Evolutionary conservation across 140 eudicot genomes (phyloP), one percentile per base, ranked within the genome.

Genomic region (Oenanthe javanica): DNA sequence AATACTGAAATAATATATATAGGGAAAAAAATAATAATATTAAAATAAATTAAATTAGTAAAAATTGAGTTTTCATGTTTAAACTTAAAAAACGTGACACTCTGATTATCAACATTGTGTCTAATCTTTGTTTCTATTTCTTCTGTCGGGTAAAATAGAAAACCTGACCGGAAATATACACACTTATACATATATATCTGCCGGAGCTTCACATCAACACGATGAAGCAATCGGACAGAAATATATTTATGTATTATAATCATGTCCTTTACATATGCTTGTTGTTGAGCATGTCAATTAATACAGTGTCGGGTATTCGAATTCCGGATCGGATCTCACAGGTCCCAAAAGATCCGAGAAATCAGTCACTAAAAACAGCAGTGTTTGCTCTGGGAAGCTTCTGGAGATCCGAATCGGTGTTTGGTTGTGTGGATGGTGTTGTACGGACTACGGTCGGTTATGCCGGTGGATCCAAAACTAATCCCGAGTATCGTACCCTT

Each of bases 371-470:
- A 9, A 86, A 83, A 82, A 86, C 89, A 0, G 93, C 95, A 9
- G 90, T 90, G 59, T 94, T 94, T 77, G 85, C 97, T 69, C 89
- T 92, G 4, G 99, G 99, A 77, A 94, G 99, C 89, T 94, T 94
- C 84, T 94, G 99, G 99, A 92, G 99, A 74, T 91, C 97, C 18
- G 99, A 94, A 83, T 87, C 97, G 4, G 93, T 90, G 77, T 92
- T 94, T 72, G 99, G 99, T 36, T 94, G 99, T 86, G 74, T 92
- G 54, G 86, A 94, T 79, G 99, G 99, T 67, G 97, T 94, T 88
- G 95, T 89, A 10, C 83, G 92, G n/a, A 94, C 99, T 9, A 43
- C 92, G 15, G 97, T 84, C 57, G 97, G 99, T 42, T 94, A 94
- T 82, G 86, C 97, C 80, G 99, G 99, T 75, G 99, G 99, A 77